Conservation (phyloP, 345 rosid genomes). For the Melaleuca quinquenervia region DNA sequence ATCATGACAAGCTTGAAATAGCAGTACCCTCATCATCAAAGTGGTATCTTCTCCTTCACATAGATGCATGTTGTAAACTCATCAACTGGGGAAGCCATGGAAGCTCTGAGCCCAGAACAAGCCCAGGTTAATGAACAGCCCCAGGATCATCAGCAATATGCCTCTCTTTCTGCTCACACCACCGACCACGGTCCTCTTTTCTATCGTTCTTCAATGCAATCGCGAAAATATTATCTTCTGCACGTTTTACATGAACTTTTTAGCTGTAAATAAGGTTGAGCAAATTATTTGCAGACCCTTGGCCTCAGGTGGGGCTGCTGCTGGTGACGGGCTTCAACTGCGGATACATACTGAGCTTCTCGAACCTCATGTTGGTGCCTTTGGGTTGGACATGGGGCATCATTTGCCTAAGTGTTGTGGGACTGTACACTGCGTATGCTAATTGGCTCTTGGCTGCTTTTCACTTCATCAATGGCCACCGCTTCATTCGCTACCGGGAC, state of each 20-base stretch:
- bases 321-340: slow-evolving; percentile 20
- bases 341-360: slow-evolving; percentile 19
- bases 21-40: neutral
- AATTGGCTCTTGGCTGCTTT: slow-evolving; percentile 18
- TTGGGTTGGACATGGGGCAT: slow-evolving; percentile 24
- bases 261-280: neutral
- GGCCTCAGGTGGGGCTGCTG: slow-evolving; percentile 23
- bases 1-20: neutral
- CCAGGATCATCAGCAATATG: neutral
- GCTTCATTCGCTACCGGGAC: slow-evolving; percentile 21
- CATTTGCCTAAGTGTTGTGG: slow-evolving; percentile 2
- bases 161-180: slow-evolving; percentile 8
- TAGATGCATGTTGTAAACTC: neutral
- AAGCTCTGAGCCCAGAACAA: neutral
- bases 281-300: slow-evolving; percentile 13
- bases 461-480: slow-evolving; percentile 14
- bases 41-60: neutral
- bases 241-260: neutral
- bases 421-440: slow-evolving; percentile 9
- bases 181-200: slow-evolving; percentile 5
- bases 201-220: neutral
- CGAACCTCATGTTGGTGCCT: slow-evolving; percentile 14
- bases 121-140: neutral
- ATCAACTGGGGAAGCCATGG: neutral
- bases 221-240: neutral